Evolutionary conservation across 1,284 basidiomycete genomes (phyloP), one percentile per base, ranked within the genome.

Genomic region (Vanrija sp.): DNA sequence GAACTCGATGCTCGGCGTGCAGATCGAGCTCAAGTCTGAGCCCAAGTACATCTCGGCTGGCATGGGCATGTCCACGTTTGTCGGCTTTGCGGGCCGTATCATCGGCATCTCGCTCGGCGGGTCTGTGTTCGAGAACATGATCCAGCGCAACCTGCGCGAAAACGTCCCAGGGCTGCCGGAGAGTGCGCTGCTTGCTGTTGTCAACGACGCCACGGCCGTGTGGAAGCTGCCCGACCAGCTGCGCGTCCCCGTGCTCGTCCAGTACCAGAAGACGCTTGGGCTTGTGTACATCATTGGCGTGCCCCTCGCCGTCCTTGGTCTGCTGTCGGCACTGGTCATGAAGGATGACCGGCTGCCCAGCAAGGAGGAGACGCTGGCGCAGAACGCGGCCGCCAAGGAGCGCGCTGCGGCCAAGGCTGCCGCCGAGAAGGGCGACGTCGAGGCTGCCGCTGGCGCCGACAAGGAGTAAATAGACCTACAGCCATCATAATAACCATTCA

Each of bases 71-170:
- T 61, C 57, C 38, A 63, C 68, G 9, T 75, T 73, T 56, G 46
- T 73, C 48, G 74, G 74, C 18, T 61, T 74, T 70, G 63, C 62
- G 1, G 74, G 73, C 8, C 74, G 73, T 10, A 72, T 76, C 51
- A 10, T 74, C 44, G 75, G 72, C 56, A 63, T 78, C 47, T 75
- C 72, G n/a, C 46, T 76, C 19, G 69, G 61, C 34, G 72, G 73
- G n/a, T 59, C 62, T 5, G 73, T 78, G 12, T 78, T 78, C 51
- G 67, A 66, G 40, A 77, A 76, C 61, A 65, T 69, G 63, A 61
- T 78, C 45, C 67, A 70, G 40, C 26, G 23, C 39, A 69, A 74
- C 48, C 50, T 77, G 8, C 42, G 46, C 43, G 55, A 60, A 38
- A 62, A 65, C 54, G 72, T 66, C 1, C 65, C 73, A 0, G 49